These are phyloP conservation scores for Fusarium sp. DNA, from an alignment of 2,329 filamentous ascomycete genomes.

Conservation along the genomic window DNA sequence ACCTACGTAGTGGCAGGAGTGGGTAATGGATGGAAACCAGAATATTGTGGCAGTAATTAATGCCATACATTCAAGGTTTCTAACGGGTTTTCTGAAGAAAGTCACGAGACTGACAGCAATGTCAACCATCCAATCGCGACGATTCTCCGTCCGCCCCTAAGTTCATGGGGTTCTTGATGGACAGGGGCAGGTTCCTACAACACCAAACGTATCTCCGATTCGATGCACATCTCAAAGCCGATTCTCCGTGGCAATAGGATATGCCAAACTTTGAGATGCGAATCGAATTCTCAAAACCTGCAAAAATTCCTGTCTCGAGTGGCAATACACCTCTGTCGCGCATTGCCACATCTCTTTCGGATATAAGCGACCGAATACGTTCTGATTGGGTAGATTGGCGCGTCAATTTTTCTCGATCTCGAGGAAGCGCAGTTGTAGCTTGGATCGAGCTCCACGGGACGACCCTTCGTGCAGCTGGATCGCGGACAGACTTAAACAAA, in stretches of 20 bases:
- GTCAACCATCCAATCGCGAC: background rate
- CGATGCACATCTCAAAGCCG: background rate
- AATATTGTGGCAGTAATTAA: background rate
- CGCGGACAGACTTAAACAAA: slow-evolving; percentile 7
- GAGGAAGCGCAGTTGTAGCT: slow-evolving; percentile 41
- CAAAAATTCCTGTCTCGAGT: slow-evolving; percentile 8
- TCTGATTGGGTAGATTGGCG: slow-evolving; percentile 28
- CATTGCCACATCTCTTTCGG: slow-evolving; percentile 20
- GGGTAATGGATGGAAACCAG: background rate
- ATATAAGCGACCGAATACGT: slow-evolving; percentile 3
- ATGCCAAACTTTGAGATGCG: background rate
- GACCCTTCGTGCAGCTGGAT: slow-evolving; percentile 40
- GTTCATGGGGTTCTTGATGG: background rate
- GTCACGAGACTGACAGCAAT: slow-evolving; percentile 13
- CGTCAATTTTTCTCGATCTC: slow-evolving; percentile 37
- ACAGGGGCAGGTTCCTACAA: slow-evolving; percentile 15
- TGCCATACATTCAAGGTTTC: background rate
- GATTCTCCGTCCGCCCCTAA: background rate
- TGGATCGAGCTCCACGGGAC: slow-evolving; percentile 41
- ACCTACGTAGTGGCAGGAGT: background rate
- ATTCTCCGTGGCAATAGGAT: slow-evolving; percentile 14
- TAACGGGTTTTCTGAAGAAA: background rate
- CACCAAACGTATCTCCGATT: slow-evolving; percentile 5
- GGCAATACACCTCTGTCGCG: slow-evolving; percentile 15
- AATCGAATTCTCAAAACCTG: slow-evolving; percentile 4